These are phyloP conservation scores for Chrysanthemum seticuspe DNA, from an alignment of 129 eudicot species.

Conservation along the genomic window DNA sequence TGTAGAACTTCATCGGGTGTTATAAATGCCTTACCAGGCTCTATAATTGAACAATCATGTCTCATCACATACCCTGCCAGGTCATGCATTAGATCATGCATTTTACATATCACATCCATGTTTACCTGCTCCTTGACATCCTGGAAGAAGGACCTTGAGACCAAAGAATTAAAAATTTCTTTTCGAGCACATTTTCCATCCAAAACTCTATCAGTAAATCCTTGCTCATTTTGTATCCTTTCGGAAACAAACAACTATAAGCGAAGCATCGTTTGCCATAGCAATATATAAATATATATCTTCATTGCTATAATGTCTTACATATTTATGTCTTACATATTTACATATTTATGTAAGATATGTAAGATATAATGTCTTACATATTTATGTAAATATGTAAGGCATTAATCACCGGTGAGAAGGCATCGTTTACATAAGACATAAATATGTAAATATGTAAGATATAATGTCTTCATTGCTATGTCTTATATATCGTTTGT, in stretches of 20 bases:
- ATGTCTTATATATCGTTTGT: too few species aligned
- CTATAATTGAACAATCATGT: background rate
- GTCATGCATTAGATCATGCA: slow-evolving; percentile 3
- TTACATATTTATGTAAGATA: too few species aligned
- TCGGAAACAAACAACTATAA: background rate
- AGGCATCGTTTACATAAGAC: too few species aligned
- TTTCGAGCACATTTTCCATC: background rate
- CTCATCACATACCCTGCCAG: too few species aligned
- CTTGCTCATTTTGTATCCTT: background rate
- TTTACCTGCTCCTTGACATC: background rate
- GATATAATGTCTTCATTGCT: too few species aligned
- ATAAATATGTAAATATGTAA: too few species aligned
- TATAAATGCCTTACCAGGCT: slow-evolving; percentile 5
- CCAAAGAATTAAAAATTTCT: background rate
- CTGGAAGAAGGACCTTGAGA: slow-evolving; percentile 4
- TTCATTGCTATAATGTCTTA: too few species aligned
- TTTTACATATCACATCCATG: background rate
- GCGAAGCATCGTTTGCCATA: background rate
- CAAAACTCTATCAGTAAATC: background rate
- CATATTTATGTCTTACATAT: too few species aligned
- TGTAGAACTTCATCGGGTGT: slow-evolving; percentile 17
- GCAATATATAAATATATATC: too few species aligned
- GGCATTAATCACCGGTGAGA: too few species aligned
- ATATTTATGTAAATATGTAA: too few species aligned
- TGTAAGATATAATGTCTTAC: too few species aligned